Evolutionary conservation across 768 basidiomycete species (phyloP).

Genomic region (Lactarius deliciosus): DNA sequence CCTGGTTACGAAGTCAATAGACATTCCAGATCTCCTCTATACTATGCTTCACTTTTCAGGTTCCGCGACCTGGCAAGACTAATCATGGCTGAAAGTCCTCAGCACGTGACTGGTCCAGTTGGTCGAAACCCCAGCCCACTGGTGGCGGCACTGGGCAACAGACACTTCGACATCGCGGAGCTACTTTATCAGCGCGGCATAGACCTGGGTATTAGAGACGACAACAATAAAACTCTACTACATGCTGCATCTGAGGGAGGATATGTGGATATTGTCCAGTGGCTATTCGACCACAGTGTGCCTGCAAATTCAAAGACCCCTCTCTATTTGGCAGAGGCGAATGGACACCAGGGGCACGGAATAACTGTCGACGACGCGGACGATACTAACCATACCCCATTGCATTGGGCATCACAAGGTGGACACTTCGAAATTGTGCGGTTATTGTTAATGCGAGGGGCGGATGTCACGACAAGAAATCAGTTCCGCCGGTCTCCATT

Average conservation of each 20-base stretch:
- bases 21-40: background rate
- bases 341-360: background rate
- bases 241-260: background rate
- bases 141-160: background rate
- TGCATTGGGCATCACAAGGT: background rate
- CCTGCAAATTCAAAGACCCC: background rate
- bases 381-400: background rate
- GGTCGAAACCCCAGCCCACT: background rate
- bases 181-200: background rate
- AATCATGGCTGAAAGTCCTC: background rate
- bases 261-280: background rate
- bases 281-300: background rate
- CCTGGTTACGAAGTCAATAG: background rate
- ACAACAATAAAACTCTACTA: background rate
- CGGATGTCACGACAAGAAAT: background rate
- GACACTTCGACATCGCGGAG: background rate
- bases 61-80: background rate
- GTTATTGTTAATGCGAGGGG: background rate
- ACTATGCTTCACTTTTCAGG: background rate
- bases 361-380: background rate
- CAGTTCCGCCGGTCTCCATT: background rate
- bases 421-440: background rate
- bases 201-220: background rate
- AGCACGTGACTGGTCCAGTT: background rate
- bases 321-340: background rate